Evolutionary conservation across 306 rosid genomes (phyloP).

Genomic region (Fagus sylvatica): DNA sequence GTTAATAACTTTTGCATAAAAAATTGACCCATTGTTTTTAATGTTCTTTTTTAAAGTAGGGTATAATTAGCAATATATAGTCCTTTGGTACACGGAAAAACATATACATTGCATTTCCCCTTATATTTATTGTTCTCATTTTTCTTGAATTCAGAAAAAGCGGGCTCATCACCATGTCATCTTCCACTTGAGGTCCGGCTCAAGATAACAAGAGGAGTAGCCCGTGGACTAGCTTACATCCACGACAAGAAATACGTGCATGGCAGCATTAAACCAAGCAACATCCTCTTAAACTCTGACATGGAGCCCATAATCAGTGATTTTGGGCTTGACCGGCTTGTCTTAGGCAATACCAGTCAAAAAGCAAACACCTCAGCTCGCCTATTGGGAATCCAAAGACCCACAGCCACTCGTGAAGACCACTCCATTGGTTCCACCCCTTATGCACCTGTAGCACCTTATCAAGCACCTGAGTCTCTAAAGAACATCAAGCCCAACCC

Average conservation of each 20-base stretch:
- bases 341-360: conserved; percentile 29
- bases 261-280: conserved; percentile 74
- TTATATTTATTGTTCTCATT: not conserved
- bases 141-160: conserved; percentile 49
- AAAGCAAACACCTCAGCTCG: conserved; percentile 47
- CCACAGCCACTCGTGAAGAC: conserved; percentile 31
- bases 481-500: conserved; percentile 56
- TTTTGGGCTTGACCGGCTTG: conserved; percentile 63
- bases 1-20: too few species aligned
- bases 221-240: conserved; percentile 68
- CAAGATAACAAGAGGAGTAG: conserved; percentile 78
- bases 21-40: too few species aligned
- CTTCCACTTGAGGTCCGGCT: conserved; percentile 56
- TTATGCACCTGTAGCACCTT: conserved; percentile 26
- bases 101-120: too few species aligned
- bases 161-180: conserved; percentile 54
- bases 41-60: too few species aligned
- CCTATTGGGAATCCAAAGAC: conserved; percentile 42
- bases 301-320: conserved; percentile 77
- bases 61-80: too few species aligned
- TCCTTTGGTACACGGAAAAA: too few species aligned
- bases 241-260: conserved; percentile 92
- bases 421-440: conserved; percentile 41
- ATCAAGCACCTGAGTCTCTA: conserved; percentile 79
- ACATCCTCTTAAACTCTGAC: conserved; percentile 60